phyloP scores from a whole-genome alignment of 257 asterid genomes.

The Agastache rugosa region DNA sequence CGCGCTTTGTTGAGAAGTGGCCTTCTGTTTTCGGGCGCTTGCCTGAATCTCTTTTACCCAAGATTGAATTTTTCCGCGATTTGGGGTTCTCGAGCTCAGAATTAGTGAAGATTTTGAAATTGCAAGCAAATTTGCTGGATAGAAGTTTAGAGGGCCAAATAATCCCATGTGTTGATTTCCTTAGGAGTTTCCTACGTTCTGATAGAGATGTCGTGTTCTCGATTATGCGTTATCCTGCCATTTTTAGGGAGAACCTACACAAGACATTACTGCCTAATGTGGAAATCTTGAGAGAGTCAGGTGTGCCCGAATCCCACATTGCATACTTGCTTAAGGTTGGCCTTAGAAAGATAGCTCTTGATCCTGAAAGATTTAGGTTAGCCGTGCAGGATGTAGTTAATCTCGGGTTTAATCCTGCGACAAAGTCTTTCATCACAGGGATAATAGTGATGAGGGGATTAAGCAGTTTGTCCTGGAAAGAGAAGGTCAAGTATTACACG shows the following conservation, averaged over 20 bases:
- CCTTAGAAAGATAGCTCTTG: conserved; percentile 5
- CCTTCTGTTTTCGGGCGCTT: conserved; percentile 20
- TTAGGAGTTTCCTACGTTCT: conserved; percentile 24
- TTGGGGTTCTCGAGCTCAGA: conserved; percentile 36
- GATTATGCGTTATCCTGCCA: not conserved
- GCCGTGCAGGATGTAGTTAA: conserved; percentile 19
- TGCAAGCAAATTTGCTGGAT: conserved; percentile 10
- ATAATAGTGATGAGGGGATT: conserved; percentile 21
- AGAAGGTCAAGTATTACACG: conserved; percentile 28
- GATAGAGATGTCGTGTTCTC: not conserved
- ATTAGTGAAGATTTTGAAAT: conserved; percentile 19
- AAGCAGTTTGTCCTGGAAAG: conserved; percentile 27
- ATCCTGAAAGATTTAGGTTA: not conserved
- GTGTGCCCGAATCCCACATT: conserved; percentile 34
- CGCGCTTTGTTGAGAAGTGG: not conserved
- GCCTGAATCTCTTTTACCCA: conserved; percentile 37
- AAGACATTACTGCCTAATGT: conserved; percentile 22
- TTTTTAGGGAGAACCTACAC: not conserved
- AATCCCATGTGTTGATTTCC: conserved; percentile 36
- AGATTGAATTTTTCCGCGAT: conserved; percentile 36
- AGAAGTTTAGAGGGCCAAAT: conserved; percentile 36
- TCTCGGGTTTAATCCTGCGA: conserved; percentile 23
- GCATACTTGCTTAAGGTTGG: not conserved
- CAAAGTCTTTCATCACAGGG: not conserved
- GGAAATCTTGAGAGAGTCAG: conserved; percentile 7